Base-by-base conservation (phyloP, 2,329 filamentous ascomycete species). In the Phialocephala sp. region DNA sequence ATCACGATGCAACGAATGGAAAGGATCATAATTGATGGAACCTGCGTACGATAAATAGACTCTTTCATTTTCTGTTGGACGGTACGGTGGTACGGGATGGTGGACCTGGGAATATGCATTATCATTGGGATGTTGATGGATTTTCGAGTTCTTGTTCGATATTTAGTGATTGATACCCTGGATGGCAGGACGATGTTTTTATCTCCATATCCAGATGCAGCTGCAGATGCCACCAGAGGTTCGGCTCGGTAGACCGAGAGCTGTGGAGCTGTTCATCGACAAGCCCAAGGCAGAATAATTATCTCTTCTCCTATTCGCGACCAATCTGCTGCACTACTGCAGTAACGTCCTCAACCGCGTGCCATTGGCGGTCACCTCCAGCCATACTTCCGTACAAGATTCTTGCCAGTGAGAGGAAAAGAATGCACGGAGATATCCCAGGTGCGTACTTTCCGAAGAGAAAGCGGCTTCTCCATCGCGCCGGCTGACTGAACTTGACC, bases 31-130 rank as follows among this genome's bases (percentile, higher is more conserved):
- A 54, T 35, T 54, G 24, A 9, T 15, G 50, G 22, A n/a, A 54
- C 50, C 15, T 32, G 12, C n/a, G 24, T 54, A 54, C 50, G 50
- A 47, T 47, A 54, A 54, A 14, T 54, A 54, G 50, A 54, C 50
- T 18, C n/a, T 47, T 54, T 35, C 50, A n/a, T 24, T 54, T 35
- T 54, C 24, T 54, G 22, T 54, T 54, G 50, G 50, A 54, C 18
- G 50, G 4, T 6, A 32, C 14, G 24, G 50, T 35, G 50, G 4
- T 6, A 32, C 14, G 24, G 50, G 9, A 4, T 41, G 37, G 37
- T 41, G 11, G 37, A 41, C 15, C 9, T 41, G 15, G 12, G 12
- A 14, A 18, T 12, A 18, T 41, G 37, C 37, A 41, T 41, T 3
- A 41, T 41, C 20, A 27, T 24, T n/a, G 45, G 20, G 8, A 50